Conservation (phyloP, 768 basidiomycete genomes). For the Lactarius pseudohatsudake region DNA sequence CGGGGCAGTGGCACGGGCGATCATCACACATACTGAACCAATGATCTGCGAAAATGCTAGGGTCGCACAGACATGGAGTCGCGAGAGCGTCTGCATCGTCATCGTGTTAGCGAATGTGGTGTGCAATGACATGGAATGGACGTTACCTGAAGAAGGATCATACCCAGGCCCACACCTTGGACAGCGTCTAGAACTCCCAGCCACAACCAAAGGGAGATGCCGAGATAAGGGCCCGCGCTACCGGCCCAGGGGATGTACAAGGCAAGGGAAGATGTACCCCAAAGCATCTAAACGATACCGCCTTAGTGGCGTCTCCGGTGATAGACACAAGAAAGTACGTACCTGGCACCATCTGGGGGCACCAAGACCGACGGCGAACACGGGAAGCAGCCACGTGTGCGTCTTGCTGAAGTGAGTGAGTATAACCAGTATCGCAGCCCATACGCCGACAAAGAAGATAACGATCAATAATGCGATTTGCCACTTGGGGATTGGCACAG, state of each 20-base stretch:
- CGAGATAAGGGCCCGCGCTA: constrained; percentile 79
- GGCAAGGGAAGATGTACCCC: constrained; percentile 93
- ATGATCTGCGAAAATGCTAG: constrained; percentile 89
- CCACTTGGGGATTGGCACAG: constrained; percentile 77
- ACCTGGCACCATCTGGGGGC: constrained; percentile 95
- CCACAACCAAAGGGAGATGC: constrained; percentile 91
- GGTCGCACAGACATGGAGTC: constrained; percentile 92
- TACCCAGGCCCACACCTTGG: constrained; percentile 91
- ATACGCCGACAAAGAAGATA: constrained; percentile 84
- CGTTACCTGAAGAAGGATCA: constrained; percentile 74
- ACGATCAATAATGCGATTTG: constrained; percentile 78
- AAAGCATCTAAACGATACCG: constrained; percentile 61
- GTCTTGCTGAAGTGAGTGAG: constrained; percentile 88
- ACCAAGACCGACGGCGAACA: constrained; percentile 93
- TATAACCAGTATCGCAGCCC: constrained; percentile 71
- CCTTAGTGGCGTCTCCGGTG: background rate
- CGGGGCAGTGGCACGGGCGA: constrained; percentile 88
- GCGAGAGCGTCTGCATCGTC: constrained; percentile 67
- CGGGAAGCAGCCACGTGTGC: constrained; percentile 92
- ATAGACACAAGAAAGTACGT: constrained; percentile 18
- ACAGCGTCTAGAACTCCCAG: constrained; percentile 91
- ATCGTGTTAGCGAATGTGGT: constrained; percentile 5
- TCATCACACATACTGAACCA: constrained; percentile 87
- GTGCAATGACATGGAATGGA: background rate
- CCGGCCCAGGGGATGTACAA: constrained; percentile 95